Evolutionary conservation across 345 rosid genomes (phyloP).

Genomic region (Aquilaria sinensis): DNA sequence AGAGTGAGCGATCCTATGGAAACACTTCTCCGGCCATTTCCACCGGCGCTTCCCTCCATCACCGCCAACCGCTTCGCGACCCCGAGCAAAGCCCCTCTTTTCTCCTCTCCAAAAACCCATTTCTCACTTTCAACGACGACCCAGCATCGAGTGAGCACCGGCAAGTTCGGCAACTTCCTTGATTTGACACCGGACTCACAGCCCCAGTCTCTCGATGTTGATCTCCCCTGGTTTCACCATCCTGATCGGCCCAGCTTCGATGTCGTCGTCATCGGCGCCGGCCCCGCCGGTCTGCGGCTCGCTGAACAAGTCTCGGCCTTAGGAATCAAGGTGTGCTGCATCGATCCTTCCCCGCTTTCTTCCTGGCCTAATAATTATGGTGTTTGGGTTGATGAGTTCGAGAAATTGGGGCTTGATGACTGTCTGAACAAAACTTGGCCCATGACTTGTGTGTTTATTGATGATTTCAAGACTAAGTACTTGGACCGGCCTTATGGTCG

Average conservation of each 20-base stretch:
- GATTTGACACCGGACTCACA: slow-evolving; percentile 37
- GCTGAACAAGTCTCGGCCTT: slow-evolving; percentile 48
- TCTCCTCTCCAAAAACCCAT: background rate
- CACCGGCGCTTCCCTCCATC: slow-evolving; percentile 14
- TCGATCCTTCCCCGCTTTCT: slow-evolving; percentile 66
- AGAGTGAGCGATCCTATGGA: slow-evolving; percentile 19
- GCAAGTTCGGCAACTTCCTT: slow-evolving; percentile 43
- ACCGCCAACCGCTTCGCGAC: slow-evolving; percentile 6
- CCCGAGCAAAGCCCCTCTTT: background rate
- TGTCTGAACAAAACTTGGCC: slow-evolving; percentile 61
- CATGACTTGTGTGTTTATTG: slow-evolving; percentile 35
- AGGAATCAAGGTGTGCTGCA: slow-evolving; percentile 58
- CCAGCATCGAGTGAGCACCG: slow-evolving; percentile 13
- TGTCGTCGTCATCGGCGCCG: slow-evolving; percentile 55
- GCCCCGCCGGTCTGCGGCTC: slow-evolving; percentile 64
- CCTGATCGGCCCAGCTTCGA: slow-evolving; percentile 33
- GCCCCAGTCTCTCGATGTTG: slow-evolving; percentile 29
- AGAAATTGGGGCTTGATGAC: slow-evolving; percentile 41
- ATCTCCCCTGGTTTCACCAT: slow-evolving; percentile 33
- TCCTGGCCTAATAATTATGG: slow-evolving; percentile 63
- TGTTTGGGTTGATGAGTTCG: slow-evolving; percentile 73
- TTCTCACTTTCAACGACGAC: slow-evolving; percentile 10
- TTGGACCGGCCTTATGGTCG: slow-evolving; percentile 59
- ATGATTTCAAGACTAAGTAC: slow-evolving; percentile 41
- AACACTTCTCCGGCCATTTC: slow-evolving; percentile 17